A percentile compares a stretch with the other conserved stretches of the same genome.
Evolutionary conservation across 768 basidiomycete species (phyloP).

Genomic region (Clathrus columnatus): DNA sequence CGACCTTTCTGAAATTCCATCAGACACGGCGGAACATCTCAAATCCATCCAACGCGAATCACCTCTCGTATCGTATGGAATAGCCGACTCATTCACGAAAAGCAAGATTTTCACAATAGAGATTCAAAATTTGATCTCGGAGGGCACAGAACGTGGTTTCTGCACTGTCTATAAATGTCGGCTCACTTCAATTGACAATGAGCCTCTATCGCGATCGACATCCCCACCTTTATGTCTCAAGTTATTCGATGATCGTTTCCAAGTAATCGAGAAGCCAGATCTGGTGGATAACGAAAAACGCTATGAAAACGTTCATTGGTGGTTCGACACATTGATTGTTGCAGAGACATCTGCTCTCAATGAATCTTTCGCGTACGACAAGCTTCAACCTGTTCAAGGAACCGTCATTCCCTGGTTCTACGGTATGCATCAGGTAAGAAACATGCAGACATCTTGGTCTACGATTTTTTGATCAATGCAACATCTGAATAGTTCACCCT

Average conservation of each 20-base stretch:
- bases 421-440: conserved; percentile 19
- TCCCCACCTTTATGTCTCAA: too few relatives aligned
- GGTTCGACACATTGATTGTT: conserved; percentile 8
- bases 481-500: too few relatives aligned
- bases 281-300: conserved; percentile 10
- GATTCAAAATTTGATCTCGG: conserved; percentile 3
- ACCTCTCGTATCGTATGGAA: too few relatives aligned
- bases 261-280: conserved; percentile 20
- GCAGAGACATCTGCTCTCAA: conserved; percentile 18
- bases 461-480: too few relatives aligned
- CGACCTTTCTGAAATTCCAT: too few relatives aligned
- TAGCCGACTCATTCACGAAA: too few relatives aligned
- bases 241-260: too few relatives aligned
- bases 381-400: conserved; percentile 20
- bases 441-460: too few relatives aligned
- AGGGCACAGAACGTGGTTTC: conserved; percentile 2
- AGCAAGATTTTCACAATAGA: too few relatives aligned
- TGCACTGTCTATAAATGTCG: too few relatives aligned
- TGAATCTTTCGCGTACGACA: conserved; percentile 19
- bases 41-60: too few relatives aligned
- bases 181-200: conserved; percentile 17
- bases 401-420: conserved; percentile 23
- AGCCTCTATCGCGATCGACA: conserved; percentile 11
- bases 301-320: conserved; percentile 12
- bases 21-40: too few relatives aligned